Conservation (phyloP, 1,139 yeast species). For the Spathaspora sp. region DNA sequence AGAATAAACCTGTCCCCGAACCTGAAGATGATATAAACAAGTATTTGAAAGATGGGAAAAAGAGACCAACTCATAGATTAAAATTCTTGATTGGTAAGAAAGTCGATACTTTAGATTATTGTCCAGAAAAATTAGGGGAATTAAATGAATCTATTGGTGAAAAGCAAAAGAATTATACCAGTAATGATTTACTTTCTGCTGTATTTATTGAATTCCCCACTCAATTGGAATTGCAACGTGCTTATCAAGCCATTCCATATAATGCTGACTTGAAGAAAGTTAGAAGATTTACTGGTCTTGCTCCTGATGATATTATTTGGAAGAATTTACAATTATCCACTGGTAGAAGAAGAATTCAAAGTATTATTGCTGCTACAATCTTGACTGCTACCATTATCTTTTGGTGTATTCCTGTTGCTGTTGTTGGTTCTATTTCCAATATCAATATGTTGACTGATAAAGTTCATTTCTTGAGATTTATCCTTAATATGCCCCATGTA, state of each 20-base stretch:
- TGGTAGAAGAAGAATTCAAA: constrained; percentile 41
- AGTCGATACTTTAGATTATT: constrained; percentile 79
- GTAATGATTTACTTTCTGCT: constrained; percentile 58
- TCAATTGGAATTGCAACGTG: constrained; percentile 85
- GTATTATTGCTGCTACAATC: constrained; percentile 40
- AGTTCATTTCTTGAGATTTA: constrained; percentile 68
- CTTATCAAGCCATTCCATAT: constrained; percentile 76
- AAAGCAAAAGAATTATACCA: constrained; percentile 50
- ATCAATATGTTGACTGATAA: constrained; percentile 67
- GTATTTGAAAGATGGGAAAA: constrained; percentile 54
- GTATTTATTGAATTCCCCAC: constrained; percentile 85
- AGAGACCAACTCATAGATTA: constrained; percentile 66
- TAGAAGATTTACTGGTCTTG: constrained; percentile 59
- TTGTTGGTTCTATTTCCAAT: constrained; percentile 91
- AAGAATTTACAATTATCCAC: constrained; percentile 55
- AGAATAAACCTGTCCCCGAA: constrained; percentile 50
- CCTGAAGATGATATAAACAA: constrained; percentile 61
- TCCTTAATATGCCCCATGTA: constrained; percentile 62
- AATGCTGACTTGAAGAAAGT: constrained; percentile 62
- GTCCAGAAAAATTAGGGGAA: constrained; percentile 63
- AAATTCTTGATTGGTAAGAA: constrained; percentile 69
- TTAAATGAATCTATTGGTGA: constrained; percentile 64
- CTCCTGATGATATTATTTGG: constrained; percentile 86
- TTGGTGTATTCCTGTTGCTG: constrained; percentile 95
- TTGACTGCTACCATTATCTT: constrained; percentile 63